Evolutionary conservation across 495 filamentous ascomycete genomes (phyloP).

Genomic region (Neurospora terricola): DNA sequence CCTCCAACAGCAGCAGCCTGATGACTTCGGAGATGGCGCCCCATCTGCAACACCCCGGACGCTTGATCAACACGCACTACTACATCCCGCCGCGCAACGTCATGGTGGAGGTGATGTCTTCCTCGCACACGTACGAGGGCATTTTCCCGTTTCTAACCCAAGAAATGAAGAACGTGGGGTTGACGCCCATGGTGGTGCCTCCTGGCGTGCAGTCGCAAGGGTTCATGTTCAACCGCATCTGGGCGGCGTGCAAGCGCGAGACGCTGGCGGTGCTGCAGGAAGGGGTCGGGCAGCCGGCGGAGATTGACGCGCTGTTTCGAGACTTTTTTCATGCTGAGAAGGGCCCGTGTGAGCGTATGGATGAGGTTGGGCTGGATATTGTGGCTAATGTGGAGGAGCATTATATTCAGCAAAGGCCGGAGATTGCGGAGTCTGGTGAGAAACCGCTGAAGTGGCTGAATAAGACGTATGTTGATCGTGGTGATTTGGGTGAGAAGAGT

Average conservation of each 20-base stretch:
- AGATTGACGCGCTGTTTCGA: constrained; percentile 36
- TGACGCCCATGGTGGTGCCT: constrained; percentile 29
- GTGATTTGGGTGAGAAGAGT: constrained; percentile 34
- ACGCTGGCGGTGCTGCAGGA: constrained; percentile 41
- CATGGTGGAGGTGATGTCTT: constrained; percentile 49
- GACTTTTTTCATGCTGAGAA: constrained; percentile 36
- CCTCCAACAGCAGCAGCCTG: constrained; percentile 42
- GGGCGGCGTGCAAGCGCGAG: constrained; percentile 49
- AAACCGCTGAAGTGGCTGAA: constrained; percentile 26
- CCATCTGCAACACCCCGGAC: constrained; percentile 24
- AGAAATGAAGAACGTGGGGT: constrained; percentile 33
- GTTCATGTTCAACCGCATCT: constrained; percentile 51
- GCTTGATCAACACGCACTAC: constrained; percentile 46
- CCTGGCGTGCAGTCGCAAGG: constrained; percentile 36
- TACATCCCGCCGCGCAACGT: constrained; percentile 43
- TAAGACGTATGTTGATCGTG: constrained; percentile 27
- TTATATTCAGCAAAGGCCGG: constrained; percentile 17
- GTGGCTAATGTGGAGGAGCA: constrained; percentile 31
- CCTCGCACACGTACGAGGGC: constrained; percentile 31
- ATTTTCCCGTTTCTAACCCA: constrained; percentile 36
- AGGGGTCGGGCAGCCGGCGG: constrained; percentile 30
- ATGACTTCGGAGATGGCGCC: constrained; percentile 37
- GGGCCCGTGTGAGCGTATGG: constrained; percentile 40
- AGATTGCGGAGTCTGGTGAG: constrained; percentile 1
- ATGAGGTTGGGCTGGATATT: constrained; percentile 38